These are phyloP conservation scores for Lodderomyces theae DNA, from an alignment of 1,139 yeast genomes.

Conservation along the genomic window DNA sequence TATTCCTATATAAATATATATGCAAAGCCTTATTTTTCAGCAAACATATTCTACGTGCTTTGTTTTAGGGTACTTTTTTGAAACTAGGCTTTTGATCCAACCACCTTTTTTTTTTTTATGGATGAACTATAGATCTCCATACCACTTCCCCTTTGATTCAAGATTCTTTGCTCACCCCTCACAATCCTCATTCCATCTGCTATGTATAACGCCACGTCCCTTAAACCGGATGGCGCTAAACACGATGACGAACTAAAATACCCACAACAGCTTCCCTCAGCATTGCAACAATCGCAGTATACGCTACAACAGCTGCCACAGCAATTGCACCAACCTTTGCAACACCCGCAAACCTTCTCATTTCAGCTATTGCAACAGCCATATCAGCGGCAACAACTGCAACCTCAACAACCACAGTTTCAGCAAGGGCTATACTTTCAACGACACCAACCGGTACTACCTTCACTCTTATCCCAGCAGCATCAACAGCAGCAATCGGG, in stretches of 20 bases:
- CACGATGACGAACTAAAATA: constrained; percentile 1
- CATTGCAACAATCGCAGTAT: constrained; percentile 4
- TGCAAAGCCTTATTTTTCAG: neutral
- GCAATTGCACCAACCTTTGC: constrained; percentile 1
- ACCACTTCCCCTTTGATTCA: too few relatives aligned
- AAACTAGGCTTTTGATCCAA: too few relatives aligned
- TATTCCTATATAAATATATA: neutral
- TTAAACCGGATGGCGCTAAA: neutral
- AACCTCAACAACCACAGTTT: constrained; percentile 1
- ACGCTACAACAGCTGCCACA: constrained; percentile 7
- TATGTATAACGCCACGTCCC: constrained; percentile 1
- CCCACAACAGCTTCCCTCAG: constrained; percentile 5
- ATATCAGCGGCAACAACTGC: constrained; percentile 3
- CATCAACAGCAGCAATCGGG: constrained; percentile 3
- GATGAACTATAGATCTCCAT: neutral
- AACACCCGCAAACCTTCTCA: constrained; percentile 1
- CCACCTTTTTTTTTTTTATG: neutral
- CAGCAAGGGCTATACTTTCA: constrained; percentile 5
- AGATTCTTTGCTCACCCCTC: neutral
- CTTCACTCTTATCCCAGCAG: neutral
- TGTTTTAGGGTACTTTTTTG: too few relatives aligned
- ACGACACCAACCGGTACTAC: constrained; percentile 5
- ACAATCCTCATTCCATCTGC: neutral
- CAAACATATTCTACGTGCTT: neutral
- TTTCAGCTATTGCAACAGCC: constrained; percentile 2